phyloP scores from a whole-genome alignment of 225 moss, liverwort and hornwort species.

The Marchantia paleacea region DNA sequence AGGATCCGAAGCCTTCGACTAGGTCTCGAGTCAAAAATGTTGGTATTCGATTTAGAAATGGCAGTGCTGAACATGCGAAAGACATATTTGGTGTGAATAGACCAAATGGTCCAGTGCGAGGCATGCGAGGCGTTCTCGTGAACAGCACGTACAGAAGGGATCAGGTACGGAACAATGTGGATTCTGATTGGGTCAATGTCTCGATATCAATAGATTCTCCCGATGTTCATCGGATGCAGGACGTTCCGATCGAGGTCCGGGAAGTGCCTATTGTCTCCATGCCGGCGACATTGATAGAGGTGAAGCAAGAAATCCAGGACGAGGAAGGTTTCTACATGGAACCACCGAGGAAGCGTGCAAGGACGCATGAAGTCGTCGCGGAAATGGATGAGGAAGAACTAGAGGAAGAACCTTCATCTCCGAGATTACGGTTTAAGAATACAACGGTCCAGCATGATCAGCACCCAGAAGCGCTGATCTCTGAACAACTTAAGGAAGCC shows the following conservation, averaged over 20 bases:
- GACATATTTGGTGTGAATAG: neutral
- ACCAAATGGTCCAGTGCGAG: neutral
- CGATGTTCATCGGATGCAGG: neutral
- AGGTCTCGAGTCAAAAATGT: neutral
- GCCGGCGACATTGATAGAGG: neutral
- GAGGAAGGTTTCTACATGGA: neutral
- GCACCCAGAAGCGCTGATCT: neutral
- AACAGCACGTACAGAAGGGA: neutral
- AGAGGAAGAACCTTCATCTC: neutral
- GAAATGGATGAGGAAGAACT: neutral
- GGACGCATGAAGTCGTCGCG: neutral
- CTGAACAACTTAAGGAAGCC: slow-evolving; percentile 2
- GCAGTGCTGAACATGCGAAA: neutral
- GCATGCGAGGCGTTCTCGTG: slow-evolving; percentile 2
- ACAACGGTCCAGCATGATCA: neutral
- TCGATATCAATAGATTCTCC: neutral
- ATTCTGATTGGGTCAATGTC: slow-evolving; percentile 14
- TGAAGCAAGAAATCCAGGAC: slow-evolving; percentile 2
- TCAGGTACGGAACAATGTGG: neutral
- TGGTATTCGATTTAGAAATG: neutral
- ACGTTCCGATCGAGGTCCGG: neutral
- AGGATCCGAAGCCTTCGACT: neutral
- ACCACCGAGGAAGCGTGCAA: neutral
- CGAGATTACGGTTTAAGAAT: neutral
- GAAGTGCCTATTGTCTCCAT: neutral